Evolutionary conservation across 2,329 filamentous ascomycete genomes (phyloP).

Genomic region (Tolypocladium pustulatum): DNA sequence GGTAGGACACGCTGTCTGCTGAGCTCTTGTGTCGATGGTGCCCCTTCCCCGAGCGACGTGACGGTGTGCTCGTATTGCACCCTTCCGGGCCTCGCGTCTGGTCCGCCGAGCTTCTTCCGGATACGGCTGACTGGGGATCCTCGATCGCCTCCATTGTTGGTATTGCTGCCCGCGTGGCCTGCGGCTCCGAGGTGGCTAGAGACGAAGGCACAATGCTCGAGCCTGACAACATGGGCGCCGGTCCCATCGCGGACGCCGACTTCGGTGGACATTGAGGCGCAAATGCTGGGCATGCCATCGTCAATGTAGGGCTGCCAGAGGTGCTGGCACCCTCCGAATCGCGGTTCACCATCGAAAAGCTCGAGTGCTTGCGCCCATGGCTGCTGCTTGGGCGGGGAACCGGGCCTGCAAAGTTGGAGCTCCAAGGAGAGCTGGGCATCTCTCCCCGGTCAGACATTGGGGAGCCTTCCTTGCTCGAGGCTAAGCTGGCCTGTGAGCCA

Average conservation of each 20-base stretch:
- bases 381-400: background rate
- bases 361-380: constrained; percentile 38
- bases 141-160: background rate
- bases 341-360: constrained; percentile 36
- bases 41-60: constrained; percentile 17
- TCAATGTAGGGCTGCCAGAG: constrained; percentile 40
- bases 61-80: constrained; percentile 5
- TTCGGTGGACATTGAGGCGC: constrained; percentile 13
- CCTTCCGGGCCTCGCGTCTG: background rate
- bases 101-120: background rate
- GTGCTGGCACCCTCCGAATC: constrained; percentile 36
- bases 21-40: constrained; percentile 45
- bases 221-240: background rate
- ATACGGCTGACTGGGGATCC: background rate
- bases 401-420: constrained; percentile 3
- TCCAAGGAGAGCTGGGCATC: constrained; percentile 31
- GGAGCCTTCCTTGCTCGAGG: constrained; percentile 41
- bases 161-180: background rate
- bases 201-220: background rate
- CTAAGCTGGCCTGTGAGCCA: constrained; percentile 64
- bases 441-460: constrained; percentile 39
- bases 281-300: constrained; percentile 25
- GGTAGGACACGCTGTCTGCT: constrained; percentile 61
- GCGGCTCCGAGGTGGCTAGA: background rate
- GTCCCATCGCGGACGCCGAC: background rate